phyloP scores from a whole-genome alignment of 192 early-diverging fungal species.

The Gamsiella multidivaricata region DNA sequence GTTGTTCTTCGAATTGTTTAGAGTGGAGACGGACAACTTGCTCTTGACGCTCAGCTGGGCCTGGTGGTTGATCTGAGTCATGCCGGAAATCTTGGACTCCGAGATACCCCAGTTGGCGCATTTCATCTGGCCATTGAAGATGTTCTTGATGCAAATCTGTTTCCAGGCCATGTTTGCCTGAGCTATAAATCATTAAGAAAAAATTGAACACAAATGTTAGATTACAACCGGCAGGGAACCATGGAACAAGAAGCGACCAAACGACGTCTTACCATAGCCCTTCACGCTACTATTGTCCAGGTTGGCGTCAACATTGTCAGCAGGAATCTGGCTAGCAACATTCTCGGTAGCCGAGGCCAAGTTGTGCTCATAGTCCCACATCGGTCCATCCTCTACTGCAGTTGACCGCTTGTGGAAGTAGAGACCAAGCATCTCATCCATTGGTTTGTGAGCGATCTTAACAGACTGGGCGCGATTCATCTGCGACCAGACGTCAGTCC shows the following conservation, averaged over 20 bases:
- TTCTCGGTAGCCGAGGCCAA: slow-evolving; percentile 10
- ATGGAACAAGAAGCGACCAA: too few relatives aligned
- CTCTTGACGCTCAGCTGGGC: slow-evolving; percentile 19
- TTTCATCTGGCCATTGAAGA: slow-evolving; percentile 37
- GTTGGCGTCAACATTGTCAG: slow-evolving; percentile 26
- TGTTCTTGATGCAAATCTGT: slow-evolving; percentile 45
- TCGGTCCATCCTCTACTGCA: slow-evolving; percentile 35
- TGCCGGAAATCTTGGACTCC: slow-evolving; percentile 32
- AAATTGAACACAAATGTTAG: not conserved
- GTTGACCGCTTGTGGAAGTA: slow-evolving; percentile 26
- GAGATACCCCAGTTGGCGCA: slow-evolving; percentile 42
- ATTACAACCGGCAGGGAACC: too few relatives aligned
- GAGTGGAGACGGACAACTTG: not conserved
- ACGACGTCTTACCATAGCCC: slow-evolving; percentile 31
- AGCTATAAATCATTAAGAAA: slow-evolving; percentile 2
- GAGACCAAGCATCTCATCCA: slow-evolving; percentile 17
- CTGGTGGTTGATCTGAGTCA: slow-evolving; percentile 38
- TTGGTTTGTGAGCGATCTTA: slow-evolving; percentile 14
- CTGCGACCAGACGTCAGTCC: slow-evolving; percentile 39
- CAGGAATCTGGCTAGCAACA: not conserved
- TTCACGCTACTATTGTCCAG: slow-evolving; percentile 26
- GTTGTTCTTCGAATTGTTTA: too few relatives aligned
- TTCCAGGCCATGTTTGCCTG: slow-evolving; percentile 42
- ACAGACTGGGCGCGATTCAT: slow-evolving; percentile 41
- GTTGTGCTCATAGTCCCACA: slow-evolving; percentile 42